phyloP scores from a whole-genome alignment of 257 asterid genomes.

The Avicennia marina region DNA sequence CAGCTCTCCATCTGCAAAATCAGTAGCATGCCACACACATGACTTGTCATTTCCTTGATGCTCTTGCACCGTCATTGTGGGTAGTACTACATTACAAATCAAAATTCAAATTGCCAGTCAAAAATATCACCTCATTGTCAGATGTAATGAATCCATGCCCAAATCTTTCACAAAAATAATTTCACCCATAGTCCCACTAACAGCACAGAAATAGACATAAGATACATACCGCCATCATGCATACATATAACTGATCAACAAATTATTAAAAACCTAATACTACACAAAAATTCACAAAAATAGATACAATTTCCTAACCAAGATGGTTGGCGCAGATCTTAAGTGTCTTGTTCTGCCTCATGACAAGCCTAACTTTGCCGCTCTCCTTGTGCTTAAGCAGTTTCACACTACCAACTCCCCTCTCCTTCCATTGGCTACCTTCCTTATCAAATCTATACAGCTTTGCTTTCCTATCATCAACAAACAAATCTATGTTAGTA shows the following conservation, averaged over 20 bases:
- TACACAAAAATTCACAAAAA: too few species aligned
- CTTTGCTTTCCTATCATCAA: too few species aligned
- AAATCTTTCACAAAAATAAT: too few species aligned
- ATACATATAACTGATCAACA: too few species aligned
- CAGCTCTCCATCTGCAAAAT: slow-evolving; percentile 83
- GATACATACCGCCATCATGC: too few species aligned
- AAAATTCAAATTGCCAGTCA: slow-evolving; percentile 7
- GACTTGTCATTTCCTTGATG: slow-evolving; percentile 88
- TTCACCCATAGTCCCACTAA: too few species aligned
- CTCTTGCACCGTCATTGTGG: slow-evolving; percentile 62
- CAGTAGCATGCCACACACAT: slow-evolving; percentile 89
- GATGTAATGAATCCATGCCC: background rate
- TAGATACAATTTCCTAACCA: too few species aligned
- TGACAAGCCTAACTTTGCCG: slow-evolving; percentile 77
- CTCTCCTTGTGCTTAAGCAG: slow-evolving; percentile 66
- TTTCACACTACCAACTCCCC: slow-evolving; percentile 83
- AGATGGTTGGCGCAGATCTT: slow-evolving; percentile 89
- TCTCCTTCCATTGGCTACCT: slow-evolving; percentile 84
- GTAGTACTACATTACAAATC: slow-evolving; percentile 38
- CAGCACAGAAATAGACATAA: too few species aligned
- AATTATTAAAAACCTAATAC: too few species aligned
- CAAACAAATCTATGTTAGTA: too few species aligned
- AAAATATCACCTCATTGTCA: background rate
- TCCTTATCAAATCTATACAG: slow-evolving; percentile 82
- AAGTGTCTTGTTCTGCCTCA: slow-evolving; percentile 89